A percentile compares a stretch with the other conserved stretches of the same genome.
phyloP scores from a whole-genome alignment of 257 asterid genomes.

The Solanum etuberosum region DNA sequence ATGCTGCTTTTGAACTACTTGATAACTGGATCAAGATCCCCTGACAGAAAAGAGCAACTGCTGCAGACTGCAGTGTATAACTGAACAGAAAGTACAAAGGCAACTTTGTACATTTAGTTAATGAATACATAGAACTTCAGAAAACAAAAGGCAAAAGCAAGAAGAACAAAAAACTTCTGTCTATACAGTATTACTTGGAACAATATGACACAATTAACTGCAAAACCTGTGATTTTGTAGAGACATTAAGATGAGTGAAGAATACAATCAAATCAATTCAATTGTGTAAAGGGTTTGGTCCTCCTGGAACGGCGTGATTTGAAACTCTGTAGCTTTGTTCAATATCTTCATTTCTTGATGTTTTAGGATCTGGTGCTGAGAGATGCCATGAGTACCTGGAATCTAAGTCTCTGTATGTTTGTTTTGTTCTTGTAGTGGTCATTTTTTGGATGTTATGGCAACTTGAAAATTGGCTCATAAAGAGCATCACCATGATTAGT shows the following conservation, averaged over 20 bases:
- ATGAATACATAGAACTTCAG: not conserved
- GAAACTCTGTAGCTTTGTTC: slow-evolving; percentile 17
- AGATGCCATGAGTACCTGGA: not conserved
- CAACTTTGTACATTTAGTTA: not conserved
- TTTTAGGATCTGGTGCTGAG: slow-evolving; percentile 11
- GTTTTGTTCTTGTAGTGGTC: not conserved
- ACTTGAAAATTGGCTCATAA: slow-evolving; percentile 13
- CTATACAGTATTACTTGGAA: not conserved
- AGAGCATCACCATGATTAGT: slow-evolving; percentile 6
- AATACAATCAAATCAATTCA: slow-evolving; percentile 5
- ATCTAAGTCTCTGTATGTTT: not conserved
- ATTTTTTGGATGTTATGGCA: slow-evolving; percentile 9
- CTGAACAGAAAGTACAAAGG: not conserved
- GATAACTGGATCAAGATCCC: not conserved
- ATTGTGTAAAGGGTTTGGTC: slow-evolving; percentile 55
- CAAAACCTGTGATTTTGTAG: not conserved
- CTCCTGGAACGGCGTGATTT: slow-evolving; percentile 34
- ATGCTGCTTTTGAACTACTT: not conserved
- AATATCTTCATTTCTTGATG: slow-evolving; percentile 6
- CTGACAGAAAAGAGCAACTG: not conserved
- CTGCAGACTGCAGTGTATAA: not conserved
- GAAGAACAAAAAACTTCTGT: not conserved
- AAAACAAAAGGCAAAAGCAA: not conserved
- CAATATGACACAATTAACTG: not conserved
- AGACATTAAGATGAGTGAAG: not conserved